Evolutionary conservation across 352 stramenopile genomes (phyloP).

Genomic region (Blastocystis sp.): DNA sequence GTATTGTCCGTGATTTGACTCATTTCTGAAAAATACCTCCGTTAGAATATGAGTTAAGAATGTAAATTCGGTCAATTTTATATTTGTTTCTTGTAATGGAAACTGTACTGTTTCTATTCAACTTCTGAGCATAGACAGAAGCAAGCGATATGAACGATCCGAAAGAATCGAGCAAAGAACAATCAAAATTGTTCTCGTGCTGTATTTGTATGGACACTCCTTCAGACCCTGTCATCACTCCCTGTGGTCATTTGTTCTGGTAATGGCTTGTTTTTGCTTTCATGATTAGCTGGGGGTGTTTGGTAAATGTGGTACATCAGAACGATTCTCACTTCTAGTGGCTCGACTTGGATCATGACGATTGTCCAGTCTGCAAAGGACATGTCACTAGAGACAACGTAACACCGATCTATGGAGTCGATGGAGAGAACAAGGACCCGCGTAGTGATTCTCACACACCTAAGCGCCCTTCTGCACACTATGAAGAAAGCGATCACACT

Average conservation of each 20-base stretch:
- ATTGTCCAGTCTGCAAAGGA: slow-evolving; percentile 53
- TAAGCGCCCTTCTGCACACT: slow-evolving; percentile 17
- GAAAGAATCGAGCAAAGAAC: neutral
- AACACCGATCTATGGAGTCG: slow-evolving; percentile 49
- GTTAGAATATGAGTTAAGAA: neutral
- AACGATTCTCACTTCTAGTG: slow-evolving; percentile 1
- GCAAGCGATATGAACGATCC: neutral
- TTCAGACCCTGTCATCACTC: slow-evolving; percentile 37
- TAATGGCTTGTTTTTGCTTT: neutral
- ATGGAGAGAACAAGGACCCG: slow-evolving; percentile 17
- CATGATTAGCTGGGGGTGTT: slow-evolving; percentile 48
- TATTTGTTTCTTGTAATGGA: neutral
- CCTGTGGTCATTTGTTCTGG: slow-evolving; percentile 54
- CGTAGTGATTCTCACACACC: neutral
- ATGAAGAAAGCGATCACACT: slow-evolving; percentile 14
- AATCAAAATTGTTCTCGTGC: slow-evolving; percentile 2
- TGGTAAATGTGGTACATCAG: neutral
- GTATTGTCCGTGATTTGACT: neutral
- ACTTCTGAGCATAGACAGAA: neutral
- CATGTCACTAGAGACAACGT: slow-evolving; percentile 29
- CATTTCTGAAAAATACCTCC: neutral
- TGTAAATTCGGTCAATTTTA: neutral
- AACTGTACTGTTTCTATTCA: neutral
- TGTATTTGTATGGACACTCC: slow-evolving; percentile 37
- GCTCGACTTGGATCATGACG: neutral